Conservation (phyloP, 768 basidiomycete species). For the Gloeostereum incarnatum region DNA sequence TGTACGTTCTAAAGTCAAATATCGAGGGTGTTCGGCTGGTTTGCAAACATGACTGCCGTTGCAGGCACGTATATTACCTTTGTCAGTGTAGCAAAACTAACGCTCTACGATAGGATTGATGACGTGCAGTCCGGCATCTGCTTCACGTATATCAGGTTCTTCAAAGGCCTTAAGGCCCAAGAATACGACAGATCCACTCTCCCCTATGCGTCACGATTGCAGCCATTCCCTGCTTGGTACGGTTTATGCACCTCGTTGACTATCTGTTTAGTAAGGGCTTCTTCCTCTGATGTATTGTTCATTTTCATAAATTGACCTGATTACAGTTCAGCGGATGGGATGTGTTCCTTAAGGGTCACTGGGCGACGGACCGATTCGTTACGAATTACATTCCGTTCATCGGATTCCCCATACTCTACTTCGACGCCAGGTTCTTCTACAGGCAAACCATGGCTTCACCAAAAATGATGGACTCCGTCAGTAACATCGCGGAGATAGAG, state of each 20-base stretch:
- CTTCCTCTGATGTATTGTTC: background rate
- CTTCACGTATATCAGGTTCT: conserved; percentile 75
- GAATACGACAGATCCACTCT: conserved; percentile 63
- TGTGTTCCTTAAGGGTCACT: conserved; percentile 43
- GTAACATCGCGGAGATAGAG: conserved; percentile 60
- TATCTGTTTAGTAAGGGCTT: conserved; percentile 50
- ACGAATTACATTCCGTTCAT: conserved; percentile 71
- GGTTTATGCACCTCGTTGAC: conserved; percentile 29
- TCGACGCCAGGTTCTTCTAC: conserved; percentile 44
- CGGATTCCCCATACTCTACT: conserved; percentile 73
- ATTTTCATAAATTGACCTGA: background rate
- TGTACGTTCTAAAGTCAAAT: conserved; percentile 24
- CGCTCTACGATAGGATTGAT: conserved; percentile 42
- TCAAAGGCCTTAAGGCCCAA: conserved; percentile 73
- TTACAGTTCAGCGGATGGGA: conserved; percentile 36
- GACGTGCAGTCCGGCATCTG: conserved; percentile 78
- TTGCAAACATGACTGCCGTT: conserved; percentile 66
- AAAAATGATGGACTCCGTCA: conserved; percentile 79
- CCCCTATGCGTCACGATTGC: conserved; percentile 59
- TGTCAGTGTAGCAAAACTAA: conserved; percentile 38
- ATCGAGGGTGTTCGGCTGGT: conserved; percentile 65
- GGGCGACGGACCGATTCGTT: conserved; percentile 61
- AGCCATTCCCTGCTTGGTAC: conserved; percentile 71
- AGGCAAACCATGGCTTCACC: conserved; percentile 35
- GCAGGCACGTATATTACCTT: conserved; percentile 37